phyloP scores from a whole-genome alignment of 768 basidiomycete genomes.

The Termitomyces sp. region DNA sequence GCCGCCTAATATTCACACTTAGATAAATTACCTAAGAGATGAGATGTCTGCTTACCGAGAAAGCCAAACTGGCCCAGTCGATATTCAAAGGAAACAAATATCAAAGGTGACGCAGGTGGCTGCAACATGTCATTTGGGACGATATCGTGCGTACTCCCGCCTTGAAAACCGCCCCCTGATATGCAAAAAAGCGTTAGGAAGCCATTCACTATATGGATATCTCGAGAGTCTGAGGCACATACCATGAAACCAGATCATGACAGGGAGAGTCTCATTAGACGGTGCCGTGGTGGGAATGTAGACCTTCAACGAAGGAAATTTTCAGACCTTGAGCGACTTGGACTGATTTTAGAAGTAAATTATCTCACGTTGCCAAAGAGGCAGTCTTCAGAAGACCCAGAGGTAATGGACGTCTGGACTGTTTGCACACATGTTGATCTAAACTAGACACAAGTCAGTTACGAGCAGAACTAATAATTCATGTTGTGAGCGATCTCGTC shows the following conservation, averaged over 20 bases:
- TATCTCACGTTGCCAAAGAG: constrained; percentile 35
- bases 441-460: constrained; percentile 21
- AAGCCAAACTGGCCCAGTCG: constrained; percentile 38
- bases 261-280: constrained; percentile 22
- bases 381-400: constrained; percentile 36
- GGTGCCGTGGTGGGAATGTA: constrained; percentile 25
- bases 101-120: constrained; percentile 26
- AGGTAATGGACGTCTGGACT: constrained; percentile 21
- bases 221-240: neutral
- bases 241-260: constrained; percentile 41
- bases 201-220: neutral
- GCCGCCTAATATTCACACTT: constrained; percentile 22
- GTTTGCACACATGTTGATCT: constrained; percentile 29
- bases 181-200: neutral
- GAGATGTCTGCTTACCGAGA: constrained; percentile 21
- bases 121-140: constrained; percentile 27
- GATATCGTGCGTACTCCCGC: constrained; percentile 27
- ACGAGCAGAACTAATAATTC: neutral
- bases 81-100: constrained; percentile 39
- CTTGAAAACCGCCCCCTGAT: constrained; percentile 38
- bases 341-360: neutral
- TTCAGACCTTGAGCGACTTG: neutral
- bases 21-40: neutral
- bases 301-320: constrained; percentile 20
- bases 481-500: neutral